These are phyloP conservation scores for Saksenaea oblongispora DNA, from an alignment of 371 early-diverging fungal genomes.

Conservation along the genomic window DNA sequence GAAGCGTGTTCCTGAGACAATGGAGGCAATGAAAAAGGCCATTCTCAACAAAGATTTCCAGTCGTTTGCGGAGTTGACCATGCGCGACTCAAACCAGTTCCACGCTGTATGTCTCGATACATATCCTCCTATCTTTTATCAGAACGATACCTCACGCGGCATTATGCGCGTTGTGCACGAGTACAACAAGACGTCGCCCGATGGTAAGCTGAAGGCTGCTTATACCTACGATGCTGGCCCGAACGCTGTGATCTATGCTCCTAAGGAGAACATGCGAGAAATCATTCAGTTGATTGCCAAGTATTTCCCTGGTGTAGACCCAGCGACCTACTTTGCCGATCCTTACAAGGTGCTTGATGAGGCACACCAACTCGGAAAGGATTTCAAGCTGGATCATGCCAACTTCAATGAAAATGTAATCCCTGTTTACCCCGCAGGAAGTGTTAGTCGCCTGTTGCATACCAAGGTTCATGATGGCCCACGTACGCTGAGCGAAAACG, in stretches of 20 bases:
- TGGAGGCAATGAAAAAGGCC: constrained; percentile 85
- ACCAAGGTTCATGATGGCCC: constrained; percentile 94
- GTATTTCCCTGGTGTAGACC: constrained; percentile 76
- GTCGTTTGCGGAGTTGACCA: constrained; percentile 91
- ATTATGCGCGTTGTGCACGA: constrained; percentile 85
- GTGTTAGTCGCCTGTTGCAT: constrained; percentile 87
- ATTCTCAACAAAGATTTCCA: constrained; percentile 87
- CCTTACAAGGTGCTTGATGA: constrained; percentile 54
- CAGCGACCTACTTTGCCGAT: constrained; percentile 61
- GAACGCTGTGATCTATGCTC: constrained; percentile 96
- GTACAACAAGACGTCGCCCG: constrained; percentile 74
- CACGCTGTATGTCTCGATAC: constrained; percentile 96
- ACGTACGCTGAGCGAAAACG: constrained; percentile 62
- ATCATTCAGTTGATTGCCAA: constrained; percentile 80
- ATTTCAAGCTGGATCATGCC: constrained; percentile 49
- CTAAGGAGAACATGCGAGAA: constrained; percentile 77
- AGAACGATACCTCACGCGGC: constrained; percentile 91
- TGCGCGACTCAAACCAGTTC: constrained; percentile 99
- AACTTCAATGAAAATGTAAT: constrained; percentile 58
- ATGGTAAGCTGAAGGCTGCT: constrained; percentile 70
- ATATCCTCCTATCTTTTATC: constrained; percentile 92
- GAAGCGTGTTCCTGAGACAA: constrained; percentile 84
- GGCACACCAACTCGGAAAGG: constrained; percentile 28
- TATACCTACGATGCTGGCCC: constrained; percentile 99
- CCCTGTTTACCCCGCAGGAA: constrained; percentile 68